Evolutionary conservation across 2,329 filamentous ascomycete genomes (phyloP), one percentile per base, ranked within the genome.

Genomic region (Alternaria sp.): DNA sequence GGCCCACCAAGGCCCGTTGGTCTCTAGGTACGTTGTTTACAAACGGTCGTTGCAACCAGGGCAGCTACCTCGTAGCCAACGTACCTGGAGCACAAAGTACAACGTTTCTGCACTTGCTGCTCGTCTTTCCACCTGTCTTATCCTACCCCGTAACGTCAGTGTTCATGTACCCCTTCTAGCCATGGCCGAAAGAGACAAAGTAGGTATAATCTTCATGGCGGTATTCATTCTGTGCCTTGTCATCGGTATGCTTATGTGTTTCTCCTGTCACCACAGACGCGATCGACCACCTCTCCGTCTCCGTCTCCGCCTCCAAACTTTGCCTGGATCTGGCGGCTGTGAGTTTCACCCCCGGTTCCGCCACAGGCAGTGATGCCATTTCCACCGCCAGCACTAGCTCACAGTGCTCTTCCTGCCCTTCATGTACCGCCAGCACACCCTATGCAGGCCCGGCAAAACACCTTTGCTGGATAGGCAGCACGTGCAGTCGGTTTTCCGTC

Each of bases 121-220:
- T 24, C 2, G 2, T 23, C 28, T 14, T 48, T 17, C 9, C n/a
- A 21, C 10, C 26, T 26, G 24, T 3, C 24, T 42, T 4, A 26
- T 4, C 4, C 21, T 44, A 1, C 26, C 11, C 6, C 23, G 17
- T 17, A 4, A 6, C 8, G 0, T 1, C 37, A 40, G 39, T 21
- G 39, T 41, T 3, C 21, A 13, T 24, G 21, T 41, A 13, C 1
- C 29, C 42, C 1, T 14, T 29, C 1, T n/a, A 1, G 29, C 6
- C 45, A 49, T 36, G 45, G 23, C 8, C 45, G 31, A 49, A 36
- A 49, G 45, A 49, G 45, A 49, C 45, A 49, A 13, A 33, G 33
- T 21, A 24, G 45, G 45, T 36, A 23, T 49, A 5, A 21, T 49
- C 29, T 34, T 49, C 28, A 31, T 45, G 3, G 42, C 42, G 23